phyloP scores from a whole-genome alignment of 306 rosid species.

The Cucumis cinereus region DNA sequence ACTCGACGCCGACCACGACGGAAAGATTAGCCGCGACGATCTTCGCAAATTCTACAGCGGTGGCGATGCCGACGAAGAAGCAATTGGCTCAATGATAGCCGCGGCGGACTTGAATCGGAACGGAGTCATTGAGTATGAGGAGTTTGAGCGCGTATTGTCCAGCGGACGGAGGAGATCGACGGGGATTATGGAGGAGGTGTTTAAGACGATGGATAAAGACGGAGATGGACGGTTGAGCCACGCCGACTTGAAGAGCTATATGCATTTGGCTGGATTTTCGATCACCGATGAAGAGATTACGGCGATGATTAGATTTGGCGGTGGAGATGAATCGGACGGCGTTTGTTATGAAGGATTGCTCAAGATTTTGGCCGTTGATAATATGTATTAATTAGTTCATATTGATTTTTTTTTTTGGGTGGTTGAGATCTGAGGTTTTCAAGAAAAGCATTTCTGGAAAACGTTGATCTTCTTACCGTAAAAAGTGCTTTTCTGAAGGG shows the following conservation, averaged over 20 bases:
- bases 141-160: slow-evolving; percentile 61
- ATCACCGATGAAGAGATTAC: slow-evolving; percentile 48
- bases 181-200: slow-evolving; percentile 70
- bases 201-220: slow-evolving; percentile 73
- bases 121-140: slow-evolving; percentile 84
- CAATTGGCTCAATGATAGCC: slow-evolving; percentile 53
- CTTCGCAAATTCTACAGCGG: slow-evolving; percentile 52
- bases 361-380: slow-evolving; percentile 52
- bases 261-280: slow-evolving; percentile 47
- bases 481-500: neutral
- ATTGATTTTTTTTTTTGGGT: no score
- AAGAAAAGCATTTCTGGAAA: neutral
- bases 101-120: slow-evolving; percentile 64
- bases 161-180: slow-evolving; percentile 10
- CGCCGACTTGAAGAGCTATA: slow-evolving; percentile 49
- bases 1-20: slow-evolving; percentile 70
- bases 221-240: slow-evolving; percentile 82
- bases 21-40: slow-evolving; percentile 70
- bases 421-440: neutral
- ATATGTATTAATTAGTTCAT: neutral
- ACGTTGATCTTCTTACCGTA: neutral
- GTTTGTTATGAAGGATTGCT: slow-evolving; percentile 59
- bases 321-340: slow-evolving; percentile 43
- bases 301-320: slow-evolving; percentile 62
- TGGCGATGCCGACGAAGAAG: slow-evolving; percentile 29